phyloP scores from a whole-genome alignment of 2,329 filamentous ascomycete species.

The Bisporella sp. region DNA sequence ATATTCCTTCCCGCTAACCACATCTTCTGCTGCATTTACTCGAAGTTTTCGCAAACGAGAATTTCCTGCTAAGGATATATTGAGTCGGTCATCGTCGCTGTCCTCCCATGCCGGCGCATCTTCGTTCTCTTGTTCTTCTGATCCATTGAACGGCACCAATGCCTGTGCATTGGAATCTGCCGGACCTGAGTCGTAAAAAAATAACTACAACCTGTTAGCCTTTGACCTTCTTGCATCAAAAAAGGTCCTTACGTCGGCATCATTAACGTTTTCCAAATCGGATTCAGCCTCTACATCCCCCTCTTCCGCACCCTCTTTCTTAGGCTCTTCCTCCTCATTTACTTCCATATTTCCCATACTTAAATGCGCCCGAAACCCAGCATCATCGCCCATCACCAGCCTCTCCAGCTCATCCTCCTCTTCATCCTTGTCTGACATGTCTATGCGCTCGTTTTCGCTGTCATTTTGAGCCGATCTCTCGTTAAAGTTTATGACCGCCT shows the following conservation, averaged over 20 bases:
- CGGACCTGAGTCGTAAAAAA: slow-evolving; percentile 31
- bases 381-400: slow-evolving; percentile 79
- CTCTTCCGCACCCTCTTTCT: slow-evolving; percentile 16
- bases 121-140: slow-evolving; percentile 31
- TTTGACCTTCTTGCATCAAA: neutral
- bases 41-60: slow-evolving; percentile 77
- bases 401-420: slow-evolving; percentile 82
- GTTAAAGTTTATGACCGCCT: slow-evolving; percentile 1
- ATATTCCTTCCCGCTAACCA: slow-evolving; percentile 84
- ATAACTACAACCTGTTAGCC: slow-evolving; percentile 24
- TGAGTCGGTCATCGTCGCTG: slow-evolving; percentile 86
- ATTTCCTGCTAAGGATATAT: slow-evolving; percentile 72
- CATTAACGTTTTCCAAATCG: slow-evolving; percentile 59
- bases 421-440: slow-evolving; percentile 61
- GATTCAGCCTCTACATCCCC: slow-evolving; percentile 41
- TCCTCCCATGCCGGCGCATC: slow-evolving; percentile 74
- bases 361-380: slow-evolving; percentile 70
- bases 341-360: slow-evolving; percentile 43
- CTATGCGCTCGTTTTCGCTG: slow-evolving; percentile 24
- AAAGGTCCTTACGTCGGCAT: slow-evolving; percentile 48
- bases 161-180: slow-evolving; percentile 15
- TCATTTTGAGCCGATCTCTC: slow-evolving; percentile 10
- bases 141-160: slow-evolving; percentile 12
- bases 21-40: slow-evolving; percentile 72
- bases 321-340: slow-evolving; percentile 5